phyloP scores from a whole-genome alignment of 2,329 filamentous ascomycete genomes.

The Penicillium nordicum region DNA sequence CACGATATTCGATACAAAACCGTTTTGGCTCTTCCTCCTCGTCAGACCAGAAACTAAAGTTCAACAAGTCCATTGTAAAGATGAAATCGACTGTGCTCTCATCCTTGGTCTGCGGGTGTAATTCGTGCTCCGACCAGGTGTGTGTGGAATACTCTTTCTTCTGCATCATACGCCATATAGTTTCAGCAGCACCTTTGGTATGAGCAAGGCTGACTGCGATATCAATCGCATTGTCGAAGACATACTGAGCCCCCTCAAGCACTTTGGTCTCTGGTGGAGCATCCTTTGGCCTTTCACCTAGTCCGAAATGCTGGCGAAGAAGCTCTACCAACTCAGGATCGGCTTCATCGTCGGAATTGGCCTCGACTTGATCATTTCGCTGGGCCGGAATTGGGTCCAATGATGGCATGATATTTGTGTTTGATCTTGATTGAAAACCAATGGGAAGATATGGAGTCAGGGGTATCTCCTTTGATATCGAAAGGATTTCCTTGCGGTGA shows the following conservation, averaged over 20 bases:
- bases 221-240: slow-evolving; percentile 90
- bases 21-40: slow-evolving; percentile 60
- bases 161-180: slow-evolving; percentile 78
- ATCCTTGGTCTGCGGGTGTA: slow-evolving; percentile 82
- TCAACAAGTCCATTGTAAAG: slow-evolving; percentile 94
- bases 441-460: not conserved
- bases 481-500: not conserved
- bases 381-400: slow-evolving; percentile 14
- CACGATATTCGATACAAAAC: slow-evolving; percentile 79
- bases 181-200: slow-evolving; percentile 76
- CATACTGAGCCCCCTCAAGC: slow-evolving; percentile 74
- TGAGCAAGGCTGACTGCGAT: slow-evolving; percentile 81
- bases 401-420: slow-evolving; percentile 15
- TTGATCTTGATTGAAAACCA: not conserved
- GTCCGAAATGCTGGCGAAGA: slow-evolving; percentile 72
- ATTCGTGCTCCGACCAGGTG: slow-evolving; percentile 81
- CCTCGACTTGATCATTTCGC: slow-evolving; percentile 22
- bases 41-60: slow-evolving; percentile 96
- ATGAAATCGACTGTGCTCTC: slow-evolving; percentile 83
- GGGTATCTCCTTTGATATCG: slow-evolving; percentile 4
- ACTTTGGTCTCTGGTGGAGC: slow-evolving; percentile 73
- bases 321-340: slow-evolving; percentile 85
- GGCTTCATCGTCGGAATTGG: slow-evolving; percentile 87
- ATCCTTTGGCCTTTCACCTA: slow-evolving; percentile 54
- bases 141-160: slow-evolving; percentile 77